Evolutionary conservation across 805 yeast species (phyloP).

Genomic region (Nakazawaea siamensis): DNA sequence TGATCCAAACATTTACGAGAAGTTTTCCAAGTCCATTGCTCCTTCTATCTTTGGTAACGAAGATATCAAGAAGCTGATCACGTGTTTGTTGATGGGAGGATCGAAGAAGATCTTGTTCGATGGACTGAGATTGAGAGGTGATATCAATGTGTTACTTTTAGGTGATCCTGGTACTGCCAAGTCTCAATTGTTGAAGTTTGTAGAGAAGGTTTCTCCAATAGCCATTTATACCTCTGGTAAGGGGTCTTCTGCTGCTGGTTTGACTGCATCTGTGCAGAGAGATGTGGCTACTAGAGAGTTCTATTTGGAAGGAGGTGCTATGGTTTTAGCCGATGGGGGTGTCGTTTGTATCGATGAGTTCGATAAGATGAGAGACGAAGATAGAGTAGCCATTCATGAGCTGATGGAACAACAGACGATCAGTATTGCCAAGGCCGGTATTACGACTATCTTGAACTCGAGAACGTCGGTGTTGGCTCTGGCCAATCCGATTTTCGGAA

Average conservation of each 20-base stretch:
- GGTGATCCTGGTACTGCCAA: conserved; percentile 99
- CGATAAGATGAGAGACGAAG: conserved; percentile 98
- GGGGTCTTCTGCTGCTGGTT: conserved; percentile 99
- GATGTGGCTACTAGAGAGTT: conserved; percentile 85
- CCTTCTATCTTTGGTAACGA: conserved; percentile 93
- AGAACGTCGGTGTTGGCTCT: conserved; percentile 96
- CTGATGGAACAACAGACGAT: conserved; percentile 99
- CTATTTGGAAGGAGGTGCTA: conserved; percentile 97
- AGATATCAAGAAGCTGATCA: conserved; percentile 89
- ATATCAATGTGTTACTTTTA: conserved; percentile 81
- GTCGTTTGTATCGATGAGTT: conserved; percentile 99
- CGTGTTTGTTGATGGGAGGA: conserved; percentile 91
- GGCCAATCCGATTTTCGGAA: conserved; percentile 94
- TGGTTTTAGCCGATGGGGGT: conserved; percentile 99
- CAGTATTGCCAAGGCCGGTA: conserved; percentile 98
- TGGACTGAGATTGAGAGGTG: conserved; percentile 95
- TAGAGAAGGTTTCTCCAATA: conserved; percentile 90
- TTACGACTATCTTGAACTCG: conserved; percentile 91
- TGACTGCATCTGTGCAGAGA: conserved; percentile 95
- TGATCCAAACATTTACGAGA: conserved; percentile 75
- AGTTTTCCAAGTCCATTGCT: conserved; percentile 84
- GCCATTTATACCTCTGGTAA: conserved; percentile 97
- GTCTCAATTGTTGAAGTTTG: conserved; percentile 91
- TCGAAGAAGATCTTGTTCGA: conserved; percentile 88
- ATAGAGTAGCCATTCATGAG: conserved; percentile 97